These are phyloP conservation scores for Trichophyton rubrum DNA, from an alignment of 2,329 filamentous ascomycete species.

Conservation along the genomic window DNA sequence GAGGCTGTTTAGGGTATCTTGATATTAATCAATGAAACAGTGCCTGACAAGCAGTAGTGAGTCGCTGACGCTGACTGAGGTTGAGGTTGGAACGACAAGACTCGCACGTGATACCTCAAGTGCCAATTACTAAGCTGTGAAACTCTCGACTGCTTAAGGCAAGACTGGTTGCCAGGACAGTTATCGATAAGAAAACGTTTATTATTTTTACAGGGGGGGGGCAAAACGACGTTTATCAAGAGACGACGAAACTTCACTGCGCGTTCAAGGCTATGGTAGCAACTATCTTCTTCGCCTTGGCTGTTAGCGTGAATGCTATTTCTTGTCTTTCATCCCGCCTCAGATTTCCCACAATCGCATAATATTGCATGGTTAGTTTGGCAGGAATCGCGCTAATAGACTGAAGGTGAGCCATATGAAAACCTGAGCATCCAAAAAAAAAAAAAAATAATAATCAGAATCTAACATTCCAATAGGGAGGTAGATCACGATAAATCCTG, in stretches of 20 bases:
- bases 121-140: not conserved
- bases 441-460: no score
- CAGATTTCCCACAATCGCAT: no score
- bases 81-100: not conserved
- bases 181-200: slow-evolving; percentile 1
- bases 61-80: no score
- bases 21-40: no score
- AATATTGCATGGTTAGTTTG: no score
- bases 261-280: not conserved
- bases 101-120: not conserved
- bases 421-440: no score
- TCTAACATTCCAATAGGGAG: no score
- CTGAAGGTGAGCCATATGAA: no score
- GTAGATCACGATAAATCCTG: no score
- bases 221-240: not conserved
- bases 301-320: not conserved
- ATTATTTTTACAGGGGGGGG: not conserved
- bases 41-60: no score
- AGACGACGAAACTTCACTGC: not conserved
- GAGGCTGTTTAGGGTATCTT: no score
- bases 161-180: not conserved
- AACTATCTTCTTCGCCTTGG: not conserved
- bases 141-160: not conserved
- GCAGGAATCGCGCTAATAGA: no score
- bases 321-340: not conserved